Percentiles rank a stretch among this genome's conserved stretches.
Conservation (phyloP, 805 yeast species). For the Grigorovia humatica region DNA sequence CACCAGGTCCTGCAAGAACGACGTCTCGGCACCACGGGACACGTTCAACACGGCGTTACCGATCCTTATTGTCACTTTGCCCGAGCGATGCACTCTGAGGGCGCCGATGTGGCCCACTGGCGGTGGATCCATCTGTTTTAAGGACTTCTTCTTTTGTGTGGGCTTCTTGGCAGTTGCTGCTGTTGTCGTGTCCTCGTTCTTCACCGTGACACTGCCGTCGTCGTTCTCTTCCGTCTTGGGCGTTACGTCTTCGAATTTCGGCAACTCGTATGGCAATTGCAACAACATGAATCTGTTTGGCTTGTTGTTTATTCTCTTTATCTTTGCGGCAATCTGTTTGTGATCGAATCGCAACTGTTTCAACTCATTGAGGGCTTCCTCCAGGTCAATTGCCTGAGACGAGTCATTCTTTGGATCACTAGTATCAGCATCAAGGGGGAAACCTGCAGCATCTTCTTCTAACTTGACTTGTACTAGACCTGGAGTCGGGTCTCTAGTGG, state of each 20-base stretch:
- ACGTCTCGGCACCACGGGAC: slow-evolving; percentile 56
- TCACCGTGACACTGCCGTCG: neutral
- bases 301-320: slow-evolving; percentile 24
- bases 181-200: slow-evolving; percentile 7
- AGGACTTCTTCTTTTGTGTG: slow-evolving; percentile 3
- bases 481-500: slow-evolving; percentile 24
- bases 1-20: slow-evolving; percentile 65
- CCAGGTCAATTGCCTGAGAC: slow-evolving; percentile 20
- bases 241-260: slow-evolving; percentile 22
- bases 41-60: slow-evolving; percentile 65
- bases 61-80: slow-evolving; percentile 62
- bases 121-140: slow-evolving; percentile 8
- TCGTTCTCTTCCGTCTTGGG: neutral
- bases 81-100: slow-evolving; percentile 72
- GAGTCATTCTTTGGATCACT: slow-evolving; percentile 3
- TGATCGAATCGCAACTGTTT: slow-evolving; percentile 32
- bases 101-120: slow-evolving; percentile 58
- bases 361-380: slow-evolving; percentile 31
- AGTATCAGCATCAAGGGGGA: too few relatives aligned
- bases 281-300: slow-evolving; percentile 29
- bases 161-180: slow-evolving; percentile 4
- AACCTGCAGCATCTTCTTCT: slow-evolving; percentile 6
- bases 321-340: slow-evolving; percentile 25
- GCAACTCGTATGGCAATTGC: slow-evolving; percentile 32
- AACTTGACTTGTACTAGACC: neutral